Conservation (phyloP, 176 grass and related monocot genomes). For the Calamus simplicifolius region DNA sequence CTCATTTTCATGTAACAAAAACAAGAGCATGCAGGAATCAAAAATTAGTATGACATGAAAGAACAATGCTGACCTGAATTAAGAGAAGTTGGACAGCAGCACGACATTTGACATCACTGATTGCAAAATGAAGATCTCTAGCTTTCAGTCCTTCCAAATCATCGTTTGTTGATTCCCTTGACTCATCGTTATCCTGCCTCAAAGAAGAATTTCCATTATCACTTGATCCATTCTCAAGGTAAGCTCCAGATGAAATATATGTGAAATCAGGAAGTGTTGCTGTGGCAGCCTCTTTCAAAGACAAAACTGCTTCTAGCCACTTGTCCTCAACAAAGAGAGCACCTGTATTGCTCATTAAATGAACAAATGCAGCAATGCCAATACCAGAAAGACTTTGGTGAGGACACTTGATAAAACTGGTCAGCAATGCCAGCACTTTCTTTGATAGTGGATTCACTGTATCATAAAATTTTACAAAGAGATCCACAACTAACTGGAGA, state of each 20-base stretch:
- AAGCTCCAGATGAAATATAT: constrained; percentile 74
- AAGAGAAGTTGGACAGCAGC: constrained; percentile 96
- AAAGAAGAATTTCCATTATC: constrained; percentile 54
- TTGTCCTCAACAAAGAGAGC: constrained; percentile 86
- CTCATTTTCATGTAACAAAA: too few relatives aligned
- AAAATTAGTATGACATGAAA: too few relatives aligned
- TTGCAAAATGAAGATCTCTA: constrained; percentile 80
- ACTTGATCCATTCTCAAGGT: constrained; percentile 45
- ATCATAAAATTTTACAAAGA: constrained; percentile 98
- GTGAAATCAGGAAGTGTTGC: constrained; percentile 91
- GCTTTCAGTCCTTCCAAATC: constrained; percentile 57
- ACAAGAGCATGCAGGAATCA: too few relatives aligned
- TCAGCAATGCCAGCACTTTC: constrained; percentile 88
- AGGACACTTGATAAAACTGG: constrained; percentile 93
- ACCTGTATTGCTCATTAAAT: constrained; percentile 93
- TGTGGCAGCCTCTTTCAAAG: constrained; percentile 83
- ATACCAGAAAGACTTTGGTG: constrained; percentile 99
- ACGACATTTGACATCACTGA: constrained; percentile 89
- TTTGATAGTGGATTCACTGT: constrained; percentile 82
- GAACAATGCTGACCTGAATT: constrained; percentile 69
- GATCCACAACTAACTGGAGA: constrained; percentile 96
- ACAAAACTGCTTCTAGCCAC: constrained; percentile 74
- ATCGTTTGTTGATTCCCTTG: constrained; percentile 43
- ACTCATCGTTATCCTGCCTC: constrained; percentile 35
- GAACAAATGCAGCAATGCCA: constrained; percentile 96